A percentile compares a stretch with the other conserved stretches of the same genome.
Conservation (phyloP, 768 basidiomycete species). For the Suillus luteus region DNA sequence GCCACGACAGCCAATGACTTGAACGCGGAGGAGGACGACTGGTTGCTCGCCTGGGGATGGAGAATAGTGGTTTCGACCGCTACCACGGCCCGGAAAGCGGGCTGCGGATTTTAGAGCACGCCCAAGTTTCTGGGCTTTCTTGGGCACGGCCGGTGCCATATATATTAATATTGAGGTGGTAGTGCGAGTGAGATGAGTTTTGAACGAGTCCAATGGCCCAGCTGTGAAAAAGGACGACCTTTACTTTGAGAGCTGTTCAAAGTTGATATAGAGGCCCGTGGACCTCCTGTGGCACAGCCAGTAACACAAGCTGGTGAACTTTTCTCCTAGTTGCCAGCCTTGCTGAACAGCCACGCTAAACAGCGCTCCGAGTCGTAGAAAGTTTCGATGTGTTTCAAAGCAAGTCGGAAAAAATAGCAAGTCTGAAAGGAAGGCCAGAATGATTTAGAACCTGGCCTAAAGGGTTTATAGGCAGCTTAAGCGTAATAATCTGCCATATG, state of each 20-base stretch:
- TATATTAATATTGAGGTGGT: constrained; percentile 15
- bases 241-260: background rate
- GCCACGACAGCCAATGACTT: constrained; percentile 64
- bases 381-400: background rate
- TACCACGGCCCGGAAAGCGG: constrained; percentile 49
- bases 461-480: constrained; percentile 2
- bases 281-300: constrained; percentile 3
- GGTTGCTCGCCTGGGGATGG: constrained; percentile 66
- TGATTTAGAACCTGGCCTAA: background rate
- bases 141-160: constrained; percentile 39
- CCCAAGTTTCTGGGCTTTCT: constrained; percentile 52
- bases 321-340: background rate
- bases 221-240: background rate
- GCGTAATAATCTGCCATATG: constrained; percentile 6
- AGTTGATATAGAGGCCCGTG: constrained; percentile 1
- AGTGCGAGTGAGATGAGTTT: background rate
- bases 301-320: background rate
- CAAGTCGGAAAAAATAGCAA: background rate
- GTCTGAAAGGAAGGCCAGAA: background rate
- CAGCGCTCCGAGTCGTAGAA: background rate
- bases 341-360: background rate
- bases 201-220: background rate
- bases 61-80: constrained; percentile 36
- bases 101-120: constrained; percentile 64
- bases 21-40: constrained; percentile 64